phyloP scores from a whole-genome alignment of 441 rosid species.

The Populus hybrid region DNA sequence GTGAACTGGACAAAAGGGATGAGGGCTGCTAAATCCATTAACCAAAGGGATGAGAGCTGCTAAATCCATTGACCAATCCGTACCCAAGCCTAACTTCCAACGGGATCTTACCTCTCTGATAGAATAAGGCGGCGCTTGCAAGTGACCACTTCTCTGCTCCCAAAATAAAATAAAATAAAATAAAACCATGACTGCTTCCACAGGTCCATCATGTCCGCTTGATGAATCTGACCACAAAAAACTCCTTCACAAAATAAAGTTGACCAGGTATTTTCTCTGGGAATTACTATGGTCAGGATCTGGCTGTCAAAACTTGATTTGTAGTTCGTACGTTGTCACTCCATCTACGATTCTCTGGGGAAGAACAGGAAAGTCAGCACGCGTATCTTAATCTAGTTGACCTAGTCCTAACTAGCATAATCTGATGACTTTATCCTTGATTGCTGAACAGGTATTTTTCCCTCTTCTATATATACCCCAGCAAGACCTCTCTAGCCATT shows the following conservation, averaged over 20 bases:
- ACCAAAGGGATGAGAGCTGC: not conserved
- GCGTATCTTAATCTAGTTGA: not conserved
- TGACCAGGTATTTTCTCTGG: not conserved
- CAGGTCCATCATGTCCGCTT: not conserved
- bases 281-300: not conserved
- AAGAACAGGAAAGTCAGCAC: not conserved
- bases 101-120: not conserved
- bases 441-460: not conserved
- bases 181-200: not conserved
- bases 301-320: not conserved
- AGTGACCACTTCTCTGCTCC: not conserved
- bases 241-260: not conserved
- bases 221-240: not conserved
- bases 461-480: not conserved
- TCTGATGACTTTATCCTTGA: not conserved
- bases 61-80: not conserved
- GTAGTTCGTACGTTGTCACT: not conserved
- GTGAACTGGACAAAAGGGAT: not conserved
- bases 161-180: too few relatives aligned
- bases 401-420: not conserved
- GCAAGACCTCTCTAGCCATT: not conserved
- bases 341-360: not conserved
- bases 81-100: not conserved
- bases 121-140: not conserved
- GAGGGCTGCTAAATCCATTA: not conserved